Evolutionary conservation across 208 protist genomes (phyloP), one percentile per base, ranked within the genome.

Genomic region (Herpetomonas muscarum): DNA sequence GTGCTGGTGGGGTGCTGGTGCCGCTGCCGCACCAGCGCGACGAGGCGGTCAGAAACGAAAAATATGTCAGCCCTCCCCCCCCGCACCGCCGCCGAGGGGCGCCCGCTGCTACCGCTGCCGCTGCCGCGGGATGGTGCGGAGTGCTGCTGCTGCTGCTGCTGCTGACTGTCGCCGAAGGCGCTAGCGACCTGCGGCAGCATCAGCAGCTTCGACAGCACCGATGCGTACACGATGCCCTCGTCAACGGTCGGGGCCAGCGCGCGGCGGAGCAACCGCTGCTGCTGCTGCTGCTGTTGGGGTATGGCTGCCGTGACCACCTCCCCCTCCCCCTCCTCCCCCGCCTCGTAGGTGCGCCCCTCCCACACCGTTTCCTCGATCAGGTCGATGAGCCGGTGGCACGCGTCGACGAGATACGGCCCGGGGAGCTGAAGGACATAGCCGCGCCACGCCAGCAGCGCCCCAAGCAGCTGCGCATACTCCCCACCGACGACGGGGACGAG

Each of bases 391-490:
- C 72, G 70, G 48, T 64, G 48, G 1, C 60, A 69, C 6, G 90
- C 22, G 12, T 71, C 55, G 12, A 65, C 47, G 28, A 87, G 65
- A 39, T 79, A 74, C 3, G 19, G 13, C 10, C 64, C 57, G 28
- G 78, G 64, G 28, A 92, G 21, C 6, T 71, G 65, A 5, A 71
- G 74, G 1, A 70, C 61, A 58, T 93, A 93, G 7, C 74, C 79
- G 10, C 57, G 44, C 51, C 73, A 83, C 2, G 46, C 44, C 37
- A 87, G 64, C 28, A 92, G 42, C 34, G 74, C 67, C 39, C 66
- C 24, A 25, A 93, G 52, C 21, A 93, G 30, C 4, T 49, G 24
- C 12, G 75, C 73, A 57, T 90, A 93, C 41, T 93, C 82, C 2
- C 63, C 66, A 6, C 78, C 87, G 15, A 81, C 65, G 5, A 77